A percentile compares a stretch with the other conserved stretches of the same genome.
Evolutionary conservation across 2,329 filamentous ascomycete species (phyloP).

Genomic region (Trichoderma koningiopsis): DNA sequence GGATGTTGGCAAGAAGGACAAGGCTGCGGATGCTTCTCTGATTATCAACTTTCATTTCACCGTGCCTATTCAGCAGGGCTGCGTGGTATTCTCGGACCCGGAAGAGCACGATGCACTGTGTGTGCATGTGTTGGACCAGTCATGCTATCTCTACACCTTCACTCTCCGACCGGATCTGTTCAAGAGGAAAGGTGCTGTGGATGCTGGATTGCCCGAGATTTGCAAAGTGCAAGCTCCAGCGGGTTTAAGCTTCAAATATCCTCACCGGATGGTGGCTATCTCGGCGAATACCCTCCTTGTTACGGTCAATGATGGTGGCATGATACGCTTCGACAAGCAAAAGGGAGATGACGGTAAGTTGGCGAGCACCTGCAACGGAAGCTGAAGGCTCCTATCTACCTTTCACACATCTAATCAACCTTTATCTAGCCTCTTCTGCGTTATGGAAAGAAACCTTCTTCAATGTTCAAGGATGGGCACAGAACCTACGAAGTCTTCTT

Average conservation of each 20-base stretch:
- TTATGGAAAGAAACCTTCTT: slow-evolving; percentile 73
- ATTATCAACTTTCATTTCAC: slow-evolving; percentile 79
- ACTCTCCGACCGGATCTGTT: slow-evolving; percentile 84
- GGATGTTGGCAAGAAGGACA: slow-evolving; percentile 73
- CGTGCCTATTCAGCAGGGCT: slow-evolving; percentile 70
- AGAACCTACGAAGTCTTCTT: slow-evolving; percentile 66
- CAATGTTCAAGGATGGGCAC: slow-evolving; percentile 71
- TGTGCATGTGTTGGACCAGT: slow-evolving; percentile 76
- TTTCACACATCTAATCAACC: background rate
- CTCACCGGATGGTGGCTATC: slow-evolving; percentile 78
- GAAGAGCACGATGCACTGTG: slow-evolving; percentile 75
- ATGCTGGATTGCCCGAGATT: slow-evolving; percentile 73
- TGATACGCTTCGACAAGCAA: slow-evolving; percentile 69
- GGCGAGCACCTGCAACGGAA: background rate
- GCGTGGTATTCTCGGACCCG: slow-evolving; percentile 80
- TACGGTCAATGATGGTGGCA: slow-evolving; percentile 76
- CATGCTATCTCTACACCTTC: slow-evolving; percentile 81
- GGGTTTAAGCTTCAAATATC: slow-evolving; percentile 74
- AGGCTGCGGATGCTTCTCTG: slow-evolving; percentile 69
- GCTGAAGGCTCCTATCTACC: background rate
- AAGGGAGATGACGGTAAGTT: slow-evolving; percentile 50
- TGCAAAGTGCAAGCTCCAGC: slow-evolving; percentile 74
- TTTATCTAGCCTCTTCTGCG: slow-evolving; percentile 32
- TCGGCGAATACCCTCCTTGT: slow-evolving; percentile 74
- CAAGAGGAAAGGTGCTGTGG: slow-evolving; percentile 66